These are phyloP conservation scores for Coemansia sp. DNA, from an alignment of 192 early-diverging fungal species.

Conservation along the genomic window DNA sequence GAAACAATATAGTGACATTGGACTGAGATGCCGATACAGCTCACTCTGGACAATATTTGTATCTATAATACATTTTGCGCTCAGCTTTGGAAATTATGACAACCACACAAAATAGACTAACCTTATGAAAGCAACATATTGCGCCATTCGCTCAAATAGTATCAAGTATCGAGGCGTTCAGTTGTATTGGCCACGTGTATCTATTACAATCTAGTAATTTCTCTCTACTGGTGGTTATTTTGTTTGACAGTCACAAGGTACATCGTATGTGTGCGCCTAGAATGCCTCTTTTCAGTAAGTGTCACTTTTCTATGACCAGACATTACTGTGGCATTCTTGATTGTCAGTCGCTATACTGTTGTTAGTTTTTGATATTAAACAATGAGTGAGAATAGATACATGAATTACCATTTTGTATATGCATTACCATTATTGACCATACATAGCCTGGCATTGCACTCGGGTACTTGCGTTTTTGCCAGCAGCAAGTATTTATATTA, in stretches of 20 bases:
- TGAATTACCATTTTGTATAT: neutral
- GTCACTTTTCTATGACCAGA: neutral
- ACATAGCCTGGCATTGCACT: neutral
- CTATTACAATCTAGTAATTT: neutral
- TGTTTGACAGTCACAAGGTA: constrained; percentile 1
- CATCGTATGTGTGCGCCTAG: neutral
- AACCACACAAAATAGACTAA: neutral
- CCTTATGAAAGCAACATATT: neutral
- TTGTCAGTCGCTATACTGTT: neutral
- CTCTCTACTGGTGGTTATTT: neutral
- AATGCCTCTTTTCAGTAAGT: neutral
- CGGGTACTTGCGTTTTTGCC: neutral
- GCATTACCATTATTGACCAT: neutral
- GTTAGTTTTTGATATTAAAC: neutral
- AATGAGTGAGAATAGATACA: neutral
- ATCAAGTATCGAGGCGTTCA: neutral
- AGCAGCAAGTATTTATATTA: neutral
- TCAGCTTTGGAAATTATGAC: neutral
- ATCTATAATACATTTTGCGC: neutral
- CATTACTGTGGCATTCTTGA: neutral
- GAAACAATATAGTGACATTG: neutral
- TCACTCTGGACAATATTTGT: neutral
- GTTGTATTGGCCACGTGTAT: neutral
- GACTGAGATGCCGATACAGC: neutral
- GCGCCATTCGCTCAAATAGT: neutral